Conservation (phyloP, 306 rosid genomes). For the Glycine tomentella region DNA sequence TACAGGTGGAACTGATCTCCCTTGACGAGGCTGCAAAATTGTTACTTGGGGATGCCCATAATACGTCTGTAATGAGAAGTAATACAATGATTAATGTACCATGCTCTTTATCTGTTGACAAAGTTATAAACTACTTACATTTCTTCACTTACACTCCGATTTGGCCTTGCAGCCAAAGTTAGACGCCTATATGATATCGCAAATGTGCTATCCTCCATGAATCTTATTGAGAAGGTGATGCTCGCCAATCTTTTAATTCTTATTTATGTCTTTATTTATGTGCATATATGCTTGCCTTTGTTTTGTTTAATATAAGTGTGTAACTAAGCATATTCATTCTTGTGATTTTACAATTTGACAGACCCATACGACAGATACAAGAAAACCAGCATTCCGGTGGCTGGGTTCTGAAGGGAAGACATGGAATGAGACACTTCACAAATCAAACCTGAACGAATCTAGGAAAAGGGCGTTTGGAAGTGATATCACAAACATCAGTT, state of each 20-base stretch:
- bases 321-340: neutral
- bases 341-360: constrained; percentile 45
- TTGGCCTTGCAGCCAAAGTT: constrained; percentile 80
- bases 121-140: neutral
- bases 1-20: constrained; percentile 74
- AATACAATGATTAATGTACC: neutral
- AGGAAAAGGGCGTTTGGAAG: constrained; percentile 81
- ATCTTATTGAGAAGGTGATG: constrained; percentile 86
- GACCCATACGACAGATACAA: constrained; percentile 78
- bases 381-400: constrained; percentile 97
- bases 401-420: constrained; percentile 64
- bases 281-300: neutral
- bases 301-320: neutral
- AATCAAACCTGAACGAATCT: constrained; percentile 51
- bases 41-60: constrained; percentile 85
- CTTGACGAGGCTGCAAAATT: constrained; percentile 92
- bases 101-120: constrained; percentile 26
- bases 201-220: constrained; percentile 88
- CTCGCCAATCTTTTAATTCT: neutral
- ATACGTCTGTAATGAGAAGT: constrained; percentile 87
- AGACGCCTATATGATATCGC: constrained; percentile 96
- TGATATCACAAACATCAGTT: constrained; percentile 73
- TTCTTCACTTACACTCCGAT: constrained; percentile 37
- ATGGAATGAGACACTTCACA: constrained; percentile 38
- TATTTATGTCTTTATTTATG: too few relatives aligned